Evolutionary conservation across 352 stramenopile genomes (phyloP).

Genomic region (Pythium angustatum): DNA sequence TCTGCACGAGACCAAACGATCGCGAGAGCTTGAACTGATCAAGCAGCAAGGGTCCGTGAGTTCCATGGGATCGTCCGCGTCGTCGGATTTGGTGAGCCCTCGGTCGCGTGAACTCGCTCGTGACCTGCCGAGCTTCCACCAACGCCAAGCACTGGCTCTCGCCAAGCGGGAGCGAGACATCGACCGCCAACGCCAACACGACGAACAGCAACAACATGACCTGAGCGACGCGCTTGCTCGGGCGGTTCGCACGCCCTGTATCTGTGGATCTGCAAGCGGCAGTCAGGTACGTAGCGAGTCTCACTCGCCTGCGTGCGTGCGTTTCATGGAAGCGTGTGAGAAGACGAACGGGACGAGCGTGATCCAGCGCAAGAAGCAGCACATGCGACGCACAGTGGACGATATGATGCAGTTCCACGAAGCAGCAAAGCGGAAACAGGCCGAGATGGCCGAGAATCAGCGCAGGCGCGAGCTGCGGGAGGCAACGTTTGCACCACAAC

Average conservation of each 20-base stretch:
- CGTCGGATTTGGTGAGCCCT: conserved; percentile 39
- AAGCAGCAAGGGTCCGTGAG: neutral
- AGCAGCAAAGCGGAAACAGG: conserved; percentile 42
- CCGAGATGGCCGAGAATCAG: conserved; percentile 34
- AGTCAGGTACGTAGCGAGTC: neutral
- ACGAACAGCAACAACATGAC: neutral
- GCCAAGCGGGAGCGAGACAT: conserved; percentile 22
- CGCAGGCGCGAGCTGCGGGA: conserved; percentile 36
- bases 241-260: conserved; percentile 7
- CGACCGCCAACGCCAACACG: neutral
- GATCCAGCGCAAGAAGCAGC: conserved; percentile 49
- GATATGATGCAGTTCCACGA: conserved; percentile 56
- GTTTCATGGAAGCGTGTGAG: conserved; percentile 57
- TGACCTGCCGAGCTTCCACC: conserved; percentile 42
- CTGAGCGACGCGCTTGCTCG: neutral
- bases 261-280: conserved; percentile 9
- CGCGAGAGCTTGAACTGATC: conserved; percentile 3
- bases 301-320: conserved; percentile 42
- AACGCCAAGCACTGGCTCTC: conserved; percentile 24
- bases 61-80: neutral
- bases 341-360: conserved; percentile 54
- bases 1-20: conserved; percentile 13
- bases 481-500: conserved; percentile 48
- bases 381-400: conserved; percentile 50
- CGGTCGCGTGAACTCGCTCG: conserved; percentile 42